phyloP scores from a whole-genome alignment of 208 protist genomes.

The Phytomonas sp. region DNA sequence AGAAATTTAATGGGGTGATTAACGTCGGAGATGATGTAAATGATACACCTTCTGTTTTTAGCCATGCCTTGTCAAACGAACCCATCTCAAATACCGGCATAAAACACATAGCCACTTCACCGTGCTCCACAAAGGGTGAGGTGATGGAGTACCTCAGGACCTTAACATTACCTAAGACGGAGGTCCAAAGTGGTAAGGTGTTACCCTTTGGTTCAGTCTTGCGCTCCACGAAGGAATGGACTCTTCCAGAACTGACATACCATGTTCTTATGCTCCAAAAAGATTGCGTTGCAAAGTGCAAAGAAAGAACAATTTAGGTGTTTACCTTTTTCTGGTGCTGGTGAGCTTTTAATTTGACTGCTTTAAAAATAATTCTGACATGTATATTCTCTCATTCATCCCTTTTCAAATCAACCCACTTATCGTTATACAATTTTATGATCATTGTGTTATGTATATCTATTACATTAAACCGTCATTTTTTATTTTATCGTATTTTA shows the following conservation, averaged over 20 bases:
- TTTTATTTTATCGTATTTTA: conserved; percentile 3
- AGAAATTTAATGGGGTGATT: neutral
- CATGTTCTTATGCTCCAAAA: conserved; percentile 47
- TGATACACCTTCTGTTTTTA: conserved; percentile 58
- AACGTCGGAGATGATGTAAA: conserved; percentile 3
- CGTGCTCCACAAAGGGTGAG: conserved; percentile 34
- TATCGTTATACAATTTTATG: neutral
- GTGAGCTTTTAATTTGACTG: neutral
- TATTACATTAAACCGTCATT: neutral
- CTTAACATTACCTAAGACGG: conserved; percentile 35
- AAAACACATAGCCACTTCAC: conserved; percentile 20
- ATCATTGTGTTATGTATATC: neutral
- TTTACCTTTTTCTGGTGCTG: neutral
- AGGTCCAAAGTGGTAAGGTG: conserved; percentile 11
- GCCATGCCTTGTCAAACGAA: conserved; percentile 60
- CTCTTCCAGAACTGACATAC: conserved; percentile 40
- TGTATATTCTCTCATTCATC: neutral
- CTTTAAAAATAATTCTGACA: neutral
- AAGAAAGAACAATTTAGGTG: neutral
- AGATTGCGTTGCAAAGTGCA: neutral
- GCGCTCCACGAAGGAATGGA: conserved; percentile 17
- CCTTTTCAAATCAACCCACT: neutral
- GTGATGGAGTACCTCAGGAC: conserved; percentile 51
- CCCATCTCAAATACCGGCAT: conserved; percentile 60
- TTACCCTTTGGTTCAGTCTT: neutral